phyloP scores from a whole-genome alignment of 2,329 filamentous ascomycete genomes.

The Fusarium ramigenum region DNA sequence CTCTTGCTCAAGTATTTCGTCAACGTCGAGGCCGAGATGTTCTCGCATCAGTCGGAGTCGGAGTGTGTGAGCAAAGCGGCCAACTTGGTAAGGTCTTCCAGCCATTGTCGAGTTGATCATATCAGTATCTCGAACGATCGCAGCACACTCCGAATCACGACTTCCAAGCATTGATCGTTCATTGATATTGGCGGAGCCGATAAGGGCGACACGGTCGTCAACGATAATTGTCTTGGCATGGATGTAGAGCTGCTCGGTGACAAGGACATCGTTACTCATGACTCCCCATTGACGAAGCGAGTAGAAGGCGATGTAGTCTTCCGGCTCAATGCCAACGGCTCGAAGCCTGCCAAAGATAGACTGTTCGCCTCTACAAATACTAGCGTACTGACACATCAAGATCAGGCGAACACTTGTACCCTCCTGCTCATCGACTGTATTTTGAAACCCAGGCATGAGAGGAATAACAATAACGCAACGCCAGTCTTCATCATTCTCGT shows the following conservation, averaged over 20 bases:
- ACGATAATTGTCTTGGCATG: conserved; percentile 97
- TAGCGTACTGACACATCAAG: conserved; percentile 96
- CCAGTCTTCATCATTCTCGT: conserved; percentile 88
- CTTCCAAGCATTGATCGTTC: conserved; percentile 94
- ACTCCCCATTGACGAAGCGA: conserved; percentile 91
- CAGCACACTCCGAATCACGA: conserved; percentile 90
- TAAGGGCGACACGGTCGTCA: conserved; percentile 91
- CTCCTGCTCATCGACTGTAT: conserved; percentile 92
- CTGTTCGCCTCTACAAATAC: conserved; percentile 90
- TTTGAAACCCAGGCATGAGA: conserved; percentile 98
- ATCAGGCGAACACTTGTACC: conserved; percentile 95
- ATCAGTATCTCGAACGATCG: conserved; percentile 90
- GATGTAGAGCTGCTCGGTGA: conserved; percentile 97
- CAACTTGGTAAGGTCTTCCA: conserved; percentile 87
- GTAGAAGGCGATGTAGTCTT: conserved; percentile 96
- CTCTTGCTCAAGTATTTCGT: conserved; percentile 86
- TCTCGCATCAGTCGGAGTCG: conserved; percentile 95
- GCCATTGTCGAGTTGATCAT: conserved; percentile 94
- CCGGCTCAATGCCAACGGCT: conserved; percentile 84
- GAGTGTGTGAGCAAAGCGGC: conserved; percentile 90
- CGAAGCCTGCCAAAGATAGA: conserved; percentile 91
- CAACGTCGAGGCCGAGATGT: conserved; percentile 94
- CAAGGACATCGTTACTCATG: conserved; percentile 84
- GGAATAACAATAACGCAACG: conserved; percentile 90
- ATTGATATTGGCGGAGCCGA: conserved; percentile 98